Base-by-base conservation (phyloP, 192 early-diverging fungal species). In the Coemansia pectinata region DNA sequence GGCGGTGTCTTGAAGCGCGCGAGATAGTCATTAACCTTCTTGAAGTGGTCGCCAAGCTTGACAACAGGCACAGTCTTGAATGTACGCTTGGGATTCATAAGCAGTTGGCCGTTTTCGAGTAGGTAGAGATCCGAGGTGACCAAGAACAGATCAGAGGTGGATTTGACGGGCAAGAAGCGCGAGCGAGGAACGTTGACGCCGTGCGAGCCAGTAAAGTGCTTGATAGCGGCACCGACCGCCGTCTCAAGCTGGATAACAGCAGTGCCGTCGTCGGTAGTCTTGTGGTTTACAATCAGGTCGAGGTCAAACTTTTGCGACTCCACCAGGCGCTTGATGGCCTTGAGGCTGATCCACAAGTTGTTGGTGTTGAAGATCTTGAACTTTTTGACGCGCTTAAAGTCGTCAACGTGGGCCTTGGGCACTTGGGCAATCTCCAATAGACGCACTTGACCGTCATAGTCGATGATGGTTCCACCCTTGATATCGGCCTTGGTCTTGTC, bases 281-380 rank as follows among this genome's bases (percentile, higher is more conserved):
- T 99, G 86, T 92, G 79, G 88, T 99, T 99, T 53, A 95, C 93
- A 85, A 99, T 98, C 69, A 99, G 92, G 70, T 99, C 98, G 67
- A 99, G 85, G 52, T 87, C 87, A 45, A 99, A 80, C 71, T 88
- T 88, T 68, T 89, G 79, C 69, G 90, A 85, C 59, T 90, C 90
- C 52, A 97, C 88, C 33, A 97, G 76, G 48, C 95, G 93, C 85
- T 93, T 93, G 72, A 94, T 88, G 29, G 92, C 92, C 85, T 91
- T 91, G 41, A 94, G 80, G 72, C 87, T 91, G 65, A 94, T 90
- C 92, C 92, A 95, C 75, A 93, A 70, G 78, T 95, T 95, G 86
- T 94, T 95, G 62, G 97, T 99, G 88, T 99, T 99, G 86, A 98
- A 98, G 77, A 98, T 97, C 90, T 97, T 94, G 90, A 99, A 99